A percentile compares a stretch with the other conserved stretches of the same genome.
phyloP scores from a whole-genome alignment of 176 grass and related monocot species.

The Thinopyrum elongatum region DNA sequence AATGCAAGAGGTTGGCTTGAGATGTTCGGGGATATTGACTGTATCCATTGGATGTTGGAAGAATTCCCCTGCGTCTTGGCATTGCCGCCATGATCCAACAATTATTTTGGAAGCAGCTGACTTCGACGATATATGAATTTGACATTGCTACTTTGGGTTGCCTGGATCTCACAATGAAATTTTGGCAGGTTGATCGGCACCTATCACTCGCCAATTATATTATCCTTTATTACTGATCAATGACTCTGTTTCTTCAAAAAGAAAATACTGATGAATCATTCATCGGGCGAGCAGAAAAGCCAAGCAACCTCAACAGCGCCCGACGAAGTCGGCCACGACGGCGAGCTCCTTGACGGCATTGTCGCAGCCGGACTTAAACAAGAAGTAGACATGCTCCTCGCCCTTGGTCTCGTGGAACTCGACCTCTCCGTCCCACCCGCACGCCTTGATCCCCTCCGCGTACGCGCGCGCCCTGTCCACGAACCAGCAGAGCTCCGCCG shows the following conservation, averaged over 20 bases:
- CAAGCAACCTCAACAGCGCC: constrained; percentile 15
- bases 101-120: no score
- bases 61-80: no score
- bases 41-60: no score
- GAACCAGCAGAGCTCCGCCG: constrained; percentile 59
- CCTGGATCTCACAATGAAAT: no score
- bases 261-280: not conserved
- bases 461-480: constrained; percentile 40
- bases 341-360: constrained; percentile 34
- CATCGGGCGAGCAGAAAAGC: not conserved
- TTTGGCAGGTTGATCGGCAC: no score
- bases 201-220: no score
- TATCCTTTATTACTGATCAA: no score
- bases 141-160: no score
- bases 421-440: constrained; percentile 50
- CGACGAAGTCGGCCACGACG: constrained; percentile 28
- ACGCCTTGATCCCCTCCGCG: not conserved
- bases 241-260: not conserved
- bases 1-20: no score
- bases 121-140: no score
- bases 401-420: constrained; percentile 52
- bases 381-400: constrained; percentile 56
- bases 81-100: no score
- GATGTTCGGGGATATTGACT: no score
- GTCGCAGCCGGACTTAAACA: constrained; percentile 39